Evolutionary conservation across 192 early-diverging fungal genomes (phyloP).

Genomic region (Haplosporangium gracile): DNA sequence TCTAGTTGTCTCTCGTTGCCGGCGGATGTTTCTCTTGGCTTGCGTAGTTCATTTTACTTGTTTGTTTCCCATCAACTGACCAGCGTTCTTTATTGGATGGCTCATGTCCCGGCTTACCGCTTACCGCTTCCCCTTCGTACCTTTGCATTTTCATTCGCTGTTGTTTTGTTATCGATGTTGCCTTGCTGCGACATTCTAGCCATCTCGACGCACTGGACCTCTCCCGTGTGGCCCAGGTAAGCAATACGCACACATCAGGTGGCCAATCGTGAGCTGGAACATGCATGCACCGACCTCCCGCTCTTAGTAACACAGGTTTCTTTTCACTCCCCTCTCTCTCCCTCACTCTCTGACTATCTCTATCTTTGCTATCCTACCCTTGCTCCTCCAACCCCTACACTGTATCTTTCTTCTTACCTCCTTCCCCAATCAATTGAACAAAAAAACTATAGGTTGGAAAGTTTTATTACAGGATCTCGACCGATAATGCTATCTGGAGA

Average conservation of each 20-base stretch:
- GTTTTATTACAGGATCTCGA: slow-evolving; percentile 19
- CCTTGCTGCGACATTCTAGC: slow-evolving; percentile 14
- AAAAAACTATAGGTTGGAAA: slow-evolving; percentile 17
- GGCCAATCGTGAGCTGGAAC: slow-evolving; percentile 2
- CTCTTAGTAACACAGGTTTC: slow-evolving; percentile 3
- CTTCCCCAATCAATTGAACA: background rate
- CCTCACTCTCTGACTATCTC: background rate
- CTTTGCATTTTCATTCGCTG: background rate
- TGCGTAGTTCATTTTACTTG: background rate
- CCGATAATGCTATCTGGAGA: slow-evolving; percentile 42
- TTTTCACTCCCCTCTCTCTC: background rate
- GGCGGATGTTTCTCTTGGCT: background rate
- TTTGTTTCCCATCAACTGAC: slow-evolving; percentile 10
- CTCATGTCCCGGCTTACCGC: background rate
- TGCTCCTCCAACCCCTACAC: background rate
- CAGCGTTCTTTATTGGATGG: background rate
- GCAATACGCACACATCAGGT: slow-evolving; percentile 19
- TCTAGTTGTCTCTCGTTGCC: background rate
- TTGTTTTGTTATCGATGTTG: background rate
- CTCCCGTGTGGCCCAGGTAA: slow-evolving; percentile 51
- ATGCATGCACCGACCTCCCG: slow-evolving; percentile 7
- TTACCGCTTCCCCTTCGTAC: background rate
- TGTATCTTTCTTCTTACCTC: background rate
- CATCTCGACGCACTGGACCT: slow-evolving; percentile 38
- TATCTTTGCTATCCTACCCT: background rate